Evolutionary conservation across 1,284 basidiomycete species (phyloP), one percentile per base, ranked within the genome.

Genomic region (Rhizoctonia solani): DNA sequence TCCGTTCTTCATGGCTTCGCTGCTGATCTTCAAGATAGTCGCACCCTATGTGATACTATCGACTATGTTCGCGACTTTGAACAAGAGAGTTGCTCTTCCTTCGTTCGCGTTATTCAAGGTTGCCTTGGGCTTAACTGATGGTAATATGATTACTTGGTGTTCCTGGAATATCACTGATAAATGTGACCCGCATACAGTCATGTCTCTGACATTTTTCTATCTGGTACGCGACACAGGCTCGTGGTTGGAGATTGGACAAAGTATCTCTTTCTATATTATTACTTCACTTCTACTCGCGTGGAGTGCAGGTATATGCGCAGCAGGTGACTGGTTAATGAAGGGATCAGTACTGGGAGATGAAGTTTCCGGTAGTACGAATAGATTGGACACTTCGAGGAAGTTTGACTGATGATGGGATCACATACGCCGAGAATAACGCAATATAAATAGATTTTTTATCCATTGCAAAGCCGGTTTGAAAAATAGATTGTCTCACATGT

Each of bases 161-260:
- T 65, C 16, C 58, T 49, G 9, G 37, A 16, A 39, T 8, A 39
- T 8, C 37, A 8, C 53, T 71, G 27, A 71, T 63, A 32, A 34
- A 55, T 39, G 65, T 44, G 49, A 5, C 52, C 69, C 34, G 14
- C n/a, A n/a, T n/a, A 42, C 69, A 88, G 86, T 85, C 23, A 90
- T 90, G 86, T 91, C 90, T 0, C 80, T 93, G 69, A 82, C 87
- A 13, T 95, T 95, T 78, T 93, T 95, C 77, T 88, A 89, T 77
- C 85, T 86, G 34, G 92, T 95, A 46, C 87, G 85, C 30, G 92
- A 93, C 74, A 87, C 86, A 30, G 90, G 90, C 81, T 92, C 89
- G 4, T 95, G 93, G 93, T 78, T 95, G 61, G 91, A 95, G 74
- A 95, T 94, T 67, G 93, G 93, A 3, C 90, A 92, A 76, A 89